Conservation (phyloP, 2,329 filamentous ascomycete genomes). For the Epichloe gansuensis region DNA sequence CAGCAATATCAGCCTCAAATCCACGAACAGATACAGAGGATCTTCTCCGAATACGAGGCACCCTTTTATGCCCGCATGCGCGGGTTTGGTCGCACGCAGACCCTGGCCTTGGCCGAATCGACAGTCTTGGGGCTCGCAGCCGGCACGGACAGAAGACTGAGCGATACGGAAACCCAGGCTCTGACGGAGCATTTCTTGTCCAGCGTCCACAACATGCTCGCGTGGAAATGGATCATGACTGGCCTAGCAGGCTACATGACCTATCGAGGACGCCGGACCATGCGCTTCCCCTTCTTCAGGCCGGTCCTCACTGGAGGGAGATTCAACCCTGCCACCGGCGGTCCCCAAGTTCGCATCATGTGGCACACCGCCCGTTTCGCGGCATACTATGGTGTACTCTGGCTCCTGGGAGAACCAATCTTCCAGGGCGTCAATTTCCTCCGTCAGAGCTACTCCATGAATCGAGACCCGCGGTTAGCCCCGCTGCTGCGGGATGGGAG, state of each 20-base stretch:
- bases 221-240: conserved; percentile 16
- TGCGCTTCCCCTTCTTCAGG: conserved; percentile 28
- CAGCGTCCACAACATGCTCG: conserved; percentile 19
- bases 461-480: conserved; percentile 18
- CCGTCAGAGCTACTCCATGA: conserved; percentile 11
- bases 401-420: conserved; percentile 15
- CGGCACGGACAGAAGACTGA: conserved; percentile 18
- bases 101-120: conserved; percentile 16
- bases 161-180: conserved; percentile 23
- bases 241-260: conserved; percentile 14
- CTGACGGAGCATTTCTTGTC: conserved; percentile 21
- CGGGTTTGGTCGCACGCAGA: conserved; percentile 16
- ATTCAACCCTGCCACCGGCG: conserved; percentile 20
- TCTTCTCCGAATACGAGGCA: conserved; percentile 20
- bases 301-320: conserved; percentile 16
- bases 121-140: conserved; percentile 17
- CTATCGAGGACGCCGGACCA: conserved; percentile 18
- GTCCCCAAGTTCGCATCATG: conserved; percentile 11
- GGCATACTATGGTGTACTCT: conserved; percentile 18
- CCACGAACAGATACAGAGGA: conserved; percentile 19
- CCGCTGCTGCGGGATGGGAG: conserved; percentile 12
- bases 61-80: conserved; percentile 20
- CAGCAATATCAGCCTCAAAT: conserved; percentile 18
- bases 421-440: conserved; percentile 18
- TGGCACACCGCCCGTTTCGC: conserved; percentile 27